Evolutionary conservation across 352 stramenopile genomes (phyloP), one percentile per base, ranked within the genome.

Genomic region (Phytophthora pistaciae): DNA sequence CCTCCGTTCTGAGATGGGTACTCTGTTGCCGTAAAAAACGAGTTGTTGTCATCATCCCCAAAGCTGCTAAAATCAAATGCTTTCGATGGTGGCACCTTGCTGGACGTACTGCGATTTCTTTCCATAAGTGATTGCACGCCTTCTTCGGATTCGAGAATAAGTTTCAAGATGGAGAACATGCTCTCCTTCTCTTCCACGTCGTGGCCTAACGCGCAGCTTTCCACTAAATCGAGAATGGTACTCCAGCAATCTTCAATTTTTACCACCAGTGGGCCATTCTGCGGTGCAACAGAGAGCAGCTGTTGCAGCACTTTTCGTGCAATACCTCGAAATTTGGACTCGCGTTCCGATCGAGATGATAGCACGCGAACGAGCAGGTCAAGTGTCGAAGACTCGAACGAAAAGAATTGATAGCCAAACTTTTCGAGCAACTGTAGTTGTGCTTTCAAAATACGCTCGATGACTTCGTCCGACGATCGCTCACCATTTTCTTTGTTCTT

Each of bases 321-420:
- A 5, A 85, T 49, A 58, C 55, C 59, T 33, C 67, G 61, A 21
- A 75, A 77, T 63, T 72, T 75, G 5, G 66, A 66, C 8, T 73
- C 60, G 44, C 46, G 31, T 18, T 25, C 42, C 5, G 66, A 70
- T 63, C 53, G 55, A 64, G 67, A 59, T 29, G 59, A 67, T 49
- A 82, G 29, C 23, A 67, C 60, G 16, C 58, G 69, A 10, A 93
- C 44, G 2, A 95, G 61, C 16, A 95, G 62, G 31, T 87, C 82
- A 27, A 95, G 77, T 8, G 82, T 88, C 33, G 84, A 85, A 13
- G 77, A 92, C 60, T 95, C 81, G 63, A 80, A 95, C 11, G 84
- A 93, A 56, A 90, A 92, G 61, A 95, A 93, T 62, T 95, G 84
- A 65, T 88, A 88, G 40, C 76, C 84, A 38, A 91, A 95, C 50